Conservation (phyloP, 805 yeast genomes). For the Cyberlindnera bimundalis region DNA sequence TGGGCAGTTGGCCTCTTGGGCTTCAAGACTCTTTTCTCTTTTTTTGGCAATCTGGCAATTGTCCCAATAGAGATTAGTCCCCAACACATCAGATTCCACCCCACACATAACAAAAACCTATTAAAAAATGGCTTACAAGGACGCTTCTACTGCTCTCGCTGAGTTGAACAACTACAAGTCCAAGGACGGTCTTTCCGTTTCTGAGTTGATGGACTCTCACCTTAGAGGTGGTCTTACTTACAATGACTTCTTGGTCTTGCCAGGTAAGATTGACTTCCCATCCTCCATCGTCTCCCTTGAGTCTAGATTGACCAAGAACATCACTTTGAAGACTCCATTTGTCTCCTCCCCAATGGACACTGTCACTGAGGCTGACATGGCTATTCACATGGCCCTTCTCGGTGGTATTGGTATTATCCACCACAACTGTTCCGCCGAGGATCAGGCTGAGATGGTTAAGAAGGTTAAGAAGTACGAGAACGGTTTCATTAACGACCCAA, state of each 20-base stretch:
- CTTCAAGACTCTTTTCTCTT: constrained; percentile 12
- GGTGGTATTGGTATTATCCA: constrained; percentile 99
- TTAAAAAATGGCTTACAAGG: constrained; percentile 35
- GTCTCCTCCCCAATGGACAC: constrained; percentile 99
- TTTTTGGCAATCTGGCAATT: constrained; percentile 30
- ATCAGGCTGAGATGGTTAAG: constrained; percentile 97
- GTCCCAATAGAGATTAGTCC: constrained; percentile 21
- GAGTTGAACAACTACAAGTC: constrained; percentile 59
- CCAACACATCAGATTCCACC: background rate
- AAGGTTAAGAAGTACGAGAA: constrained; percentile 96
- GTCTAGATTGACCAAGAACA: constrained; percentile 85
- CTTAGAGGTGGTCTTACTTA: constrained; percentile 95
- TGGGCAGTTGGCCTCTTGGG: background rate
- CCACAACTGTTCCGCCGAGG: constrained; percentile 95
- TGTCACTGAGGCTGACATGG: constrained; percentile 96
- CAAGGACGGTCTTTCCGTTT: constrained; percentile 83
- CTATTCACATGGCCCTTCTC: constrained; percentile 94
- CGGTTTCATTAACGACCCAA: constrained; percentile 94
- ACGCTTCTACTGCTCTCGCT: constrained; percentile 61
- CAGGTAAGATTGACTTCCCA: constrained; percentile 91
- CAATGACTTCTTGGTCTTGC: constrained; percentile 92
- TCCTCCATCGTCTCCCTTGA: constrained; percentile 75
- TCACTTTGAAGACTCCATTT: constrained; percentile 88
- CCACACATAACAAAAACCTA: constrained; percentile 1
- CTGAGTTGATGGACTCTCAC: constrained; percentile 84